phyloP scores from a whole-genome alignment of 2,329 filamentous ascomycete genomes.

The Pseudogymnoascus sp. region DNA sequence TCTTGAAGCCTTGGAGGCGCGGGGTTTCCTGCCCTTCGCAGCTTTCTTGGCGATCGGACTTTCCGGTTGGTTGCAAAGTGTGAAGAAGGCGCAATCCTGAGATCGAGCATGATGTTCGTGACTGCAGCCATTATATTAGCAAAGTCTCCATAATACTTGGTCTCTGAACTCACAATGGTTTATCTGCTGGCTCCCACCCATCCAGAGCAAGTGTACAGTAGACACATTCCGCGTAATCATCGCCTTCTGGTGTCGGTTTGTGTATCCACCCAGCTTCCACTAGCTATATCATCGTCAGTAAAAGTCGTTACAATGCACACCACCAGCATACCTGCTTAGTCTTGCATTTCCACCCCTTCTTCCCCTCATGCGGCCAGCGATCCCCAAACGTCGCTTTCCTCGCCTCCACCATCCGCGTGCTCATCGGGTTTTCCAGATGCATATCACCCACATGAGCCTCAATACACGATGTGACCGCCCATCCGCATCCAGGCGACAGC shows the following conservation, averaged over 20 bases:
- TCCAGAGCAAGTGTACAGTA: slow-evolving; percentile 88
- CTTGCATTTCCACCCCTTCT: slow-evolving; percentile 84
- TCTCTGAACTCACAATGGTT: slow-evolving; percentile 58
- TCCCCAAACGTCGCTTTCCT: slow-evolving; percentile 75
- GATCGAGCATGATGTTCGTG: slow-evolving; percentile 79
- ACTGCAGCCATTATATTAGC: slow-evolving; percentile 36
- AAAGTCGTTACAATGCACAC: not conserved
- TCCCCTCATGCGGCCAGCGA: slow-evolving; percentile 81
- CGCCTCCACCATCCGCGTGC: slow-evolving; percentile 62
- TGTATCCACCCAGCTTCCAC: slow-evolving; percentile 91
- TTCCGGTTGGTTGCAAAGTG: slow-evolving; percentile 50
- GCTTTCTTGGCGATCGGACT: slow-evolving; percentile 42
- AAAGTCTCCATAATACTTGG: not conserved
- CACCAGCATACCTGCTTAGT: slow-evolving; percentile 60
- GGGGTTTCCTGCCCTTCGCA: slow-evolving; percentile 40
- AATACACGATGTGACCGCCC: slow-evolving; percentile 64
- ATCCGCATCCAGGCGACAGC: slow-evolving; percentile 74
- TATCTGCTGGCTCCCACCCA: slow-evolving; percentile 88
- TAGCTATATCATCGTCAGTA: slow-evolving; percentile 46
- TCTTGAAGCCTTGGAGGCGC: slow-evolving; percentile 62
- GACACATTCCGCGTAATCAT: slow-evolving; percentile 83
- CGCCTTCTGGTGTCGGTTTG: slow-evolving; percentile 70
- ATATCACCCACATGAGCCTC: slow-evolving; percentile 55
- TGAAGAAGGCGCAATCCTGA: slow-evolving; percentile 75
- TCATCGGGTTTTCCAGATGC: slow-evolving; percentile 63